Evolutionary conservation across 352 stramenopile genomes (phyloP).

Genomic region (Detonula confervacea): DNA sequence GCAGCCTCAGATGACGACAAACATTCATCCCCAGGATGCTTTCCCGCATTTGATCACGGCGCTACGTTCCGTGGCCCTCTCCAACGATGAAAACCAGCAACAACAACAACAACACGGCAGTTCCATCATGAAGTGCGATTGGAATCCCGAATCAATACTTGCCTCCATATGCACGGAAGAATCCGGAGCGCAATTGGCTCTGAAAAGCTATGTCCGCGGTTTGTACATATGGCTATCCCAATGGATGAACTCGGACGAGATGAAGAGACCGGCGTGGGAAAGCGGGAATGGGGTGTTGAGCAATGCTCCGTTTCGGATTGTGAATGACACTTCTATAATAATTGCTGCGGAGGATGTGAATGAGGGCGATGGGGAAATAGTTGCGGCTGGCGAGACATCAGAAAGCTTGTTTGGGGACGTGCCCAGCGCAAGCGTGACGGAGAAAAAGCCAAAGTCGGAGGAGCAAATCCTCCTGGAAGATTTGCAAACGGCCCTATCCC

Average conservation of each 20-base stretch:
- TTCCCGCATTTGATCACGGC: slow-evolving; percentile 71
- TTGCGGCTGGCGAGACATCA: slow-evolving; percentile 15
- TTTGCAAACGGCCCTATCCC: slow-evolving; percentile 36
- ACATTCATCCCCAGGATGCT: slow-evolving; percentile 51
- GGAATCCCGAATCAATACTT: slow-evolving; percentile 79
- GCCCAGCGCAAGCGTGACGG: neutral
- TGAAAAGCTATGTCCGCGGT: slow-evolving; percentile 52
- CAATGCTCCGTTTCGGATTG: slow-evolving; percentile 57
- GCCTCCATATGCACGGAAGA: slow-evolving; percentile 73
- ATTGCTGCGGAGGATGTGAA: slow-evolving; percentile 21
- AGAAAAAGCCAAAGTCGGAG: slow-evolving; percentile 24
- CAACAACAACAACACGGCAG: too few relatives aligned
- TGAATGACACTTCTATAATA: slow-evolving; percentile 36
- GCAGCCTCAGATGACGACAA: neutral
- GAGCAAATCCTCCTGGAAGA: slow-evolving; percentile 41
- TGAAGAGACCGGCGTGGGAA: slow-evolving; percentile 43
- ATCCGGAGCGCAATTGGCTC: slow-evolving; percentile 55
- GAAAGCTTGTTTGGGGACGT: slow-evolving; percentile 45
- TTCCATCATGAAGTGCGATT: slow-evolving; percentile 61
- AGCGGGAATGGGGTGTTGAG: slow-evolving; percentile 37
- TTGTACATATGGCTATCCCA: slow-evolving; percentile 71
- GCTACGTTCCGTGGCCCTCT: slow-evolving; percentile 47
- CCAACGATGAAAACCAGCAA: slow-evolving; percentile 66
- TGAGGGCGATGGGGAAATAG: slow-evolving; percentile 16
- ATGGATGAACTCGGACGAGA: slow-evolving; percentile 55